Evolutionary conservation across 2,329 filamentous ascomycete genomes (phyloP), one percentile per base, ranked within the genome.

Genomic region (Xylaria arbuscula): DNA sequence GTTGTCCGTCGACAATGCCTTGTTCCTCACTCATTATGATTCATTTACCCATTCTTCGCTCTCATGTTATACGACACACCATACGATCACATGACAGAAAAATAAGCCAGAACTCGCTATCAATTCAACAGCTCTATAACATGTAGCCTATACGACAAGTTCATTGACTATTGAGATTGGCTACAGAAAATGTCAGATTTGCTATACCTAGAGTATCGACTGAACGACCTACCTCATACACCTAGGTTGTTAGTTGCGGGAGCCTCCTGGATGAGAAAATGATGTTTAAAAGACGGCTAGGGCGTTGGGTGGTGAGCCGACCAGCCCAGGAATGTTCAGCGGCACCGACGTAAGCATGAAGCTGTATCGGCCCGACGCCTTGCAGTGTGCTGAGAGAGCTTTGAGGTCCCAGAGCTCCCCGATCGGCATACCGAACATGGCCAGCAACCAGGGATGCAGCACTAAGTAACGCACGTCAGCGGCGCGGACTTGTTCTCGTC

Each of bases 331-430:
- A 53, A 87, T 84, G 74, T 90, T 90, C 40, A 89, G 78, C 0
- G 89, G 88, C 15, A 82, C 83, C 69, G 87, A 89, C 0, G 86
- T 87, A 28, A 91, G 82, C 79, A 92, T 84, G 74, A 91, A 92
- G 5, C 82, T 85, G 80, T 88, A 91, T 38, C 84, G 81, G 15
- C 81, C 79, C 62, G 83, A 81, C 75, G 83, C 81, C 75, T 83
- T 83, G 74, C 88, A 89, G 56, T 86, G 83, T 47, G 79, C 79
- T 0, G 86, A 82, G 51, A 90, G 78, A 50, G 79, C 83, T 69
- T 87, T 84, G 5, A 91, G 78, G 73, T 88, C 84, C 80, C 85
- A 84, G 61, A 88, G 79, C 78, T 88, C 86, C 1, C 87, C 86
- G 7, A 89, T 81, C 13, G 85, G 80, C 81, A 86, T 83, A 2